Evolutionary conservation across 1,139 yeast species (phyloP).

Genomic region (Sporopachydermia cereana): DNA sequence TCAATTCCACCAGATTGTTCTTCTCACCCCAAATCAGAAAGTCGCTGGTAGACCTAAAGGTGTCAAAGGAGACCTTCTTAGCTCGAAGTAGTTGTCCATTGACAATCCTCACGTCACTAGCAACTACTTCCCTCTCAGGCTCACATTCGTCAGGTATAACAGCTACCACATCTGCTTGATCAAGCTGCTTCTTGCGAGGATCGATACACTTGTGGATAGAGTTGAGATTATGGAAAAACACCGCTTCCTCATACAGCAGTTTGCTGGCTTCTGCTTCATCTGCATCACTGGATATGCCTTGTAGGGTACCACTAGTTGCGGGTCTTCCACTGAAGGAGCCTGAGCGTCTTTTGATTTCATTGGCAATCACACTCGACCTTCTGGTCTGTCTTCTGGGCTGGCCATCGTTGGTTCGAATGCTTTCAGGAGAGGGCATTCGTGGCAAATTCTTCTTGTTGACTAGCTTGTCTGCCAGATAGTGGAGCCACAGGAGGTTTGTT

Average conservation of each 20-base stretch:
- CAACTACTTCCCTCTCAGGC: background rate
- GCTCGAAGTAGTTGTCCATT: background rate
- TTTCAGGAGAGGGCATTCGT: slow-evolving; percentile 10
- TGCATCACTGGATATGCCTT: too few species aligned
- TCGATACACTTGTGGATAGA: slow-evolving; percentile 23
- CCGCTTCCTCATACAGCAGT: slow-evolving; percentile 16
- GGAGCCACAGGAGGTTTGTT: slow-evolving; percentile 40
- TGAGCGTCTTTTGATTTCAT: background rate
- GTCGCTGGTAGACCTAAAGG: slow-evolving; percentile 19
- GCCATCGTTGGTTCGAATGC: background rate
- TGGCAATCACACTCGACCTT: background rate
- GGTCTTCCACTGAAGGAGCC: background rate
- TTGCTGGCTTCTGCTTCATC: background rate
- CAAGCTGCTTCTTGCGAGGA: slow-evolving; percentile 22
- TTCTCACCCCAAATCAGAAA: slow-evolving; percentile 21
- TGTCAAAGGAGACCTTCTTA: slow-evolving; percentile 13
- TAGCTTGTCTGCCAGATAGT: slow-evolving; percentile 32
- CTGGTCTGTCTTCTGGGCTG: background rate
- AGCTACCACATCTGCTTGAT: slow-evolving; percentile 7
- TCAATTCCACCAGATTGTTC: slow-evolving; percentile 10
- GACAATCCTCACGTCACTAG: background rate
- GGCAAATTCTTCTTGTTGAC: slow-evolving; percentile 27
- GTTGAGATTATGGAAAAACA: slow-evolving; percentile 18
- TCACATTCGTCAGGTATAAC: background rate
- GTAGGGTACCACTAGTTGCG: background rate